Evolutionary conservation across 768 basidiomycete species (phyloP), one percentile per base, ranked within the genome.

Genomic region (Agrocybe chaxingu): DNA sequence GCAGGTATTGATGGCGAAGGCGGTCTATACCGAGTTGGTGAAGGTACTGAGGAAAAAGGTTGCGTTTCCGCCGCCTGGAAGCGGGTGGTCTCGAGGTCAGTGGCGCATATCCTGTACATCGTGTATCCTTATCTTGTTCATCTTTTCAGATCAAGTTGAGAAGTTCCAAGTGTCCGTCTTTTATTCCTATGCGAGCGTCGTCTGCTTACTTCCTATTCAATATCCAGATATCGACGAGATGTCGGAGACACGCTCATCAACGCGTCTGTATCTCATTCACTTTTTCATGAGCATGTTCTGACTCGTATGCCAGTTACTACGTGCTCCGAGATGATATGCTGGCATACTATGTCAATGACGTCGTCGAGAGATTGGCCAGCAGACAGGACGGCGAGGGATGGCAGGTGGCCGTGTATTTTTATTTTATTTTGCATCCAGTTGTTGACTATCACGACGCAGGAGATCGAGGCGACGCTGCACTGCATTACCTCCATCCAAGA

Each of bases 201-300:
- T 12, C 32, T 33, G 13, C 38, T 4, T n/a, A 44, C 48, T 16
- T 53, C 35, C 8, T 18, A 9, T 37, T n/a, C 12, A 18, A 40
- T 29, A 16, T 53, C 8, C 54, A 91, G 89, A 30, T 93, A 91
- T 69, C 82, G 92, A 57, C 71, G 90, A 54, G 91, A 93, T 51
- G 82, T 92, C 19, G 92, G 91, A 0, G 92, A 94, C 67, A 90
- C 89, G 1, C 74, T 94, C 10, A 85, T 93, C 52, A 94, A 93
- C 57, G 89, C 90, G 88, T 92, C 68, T 47, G 86, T 73, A 12
- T 2, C 43, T 36, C 43, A 18, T 50, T 31, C 40, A 45, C 33
- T 30, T 48, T 19, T 18, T 18, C 18, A 9, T 19, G 3, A 10
- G 37, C 5, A 5, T 24, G 24, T 24, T 24, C 5, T 24, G 24